phyloP scores from a whole-genome alignment of 345 rosid genomes.

The Boechera stricta region DNA sequence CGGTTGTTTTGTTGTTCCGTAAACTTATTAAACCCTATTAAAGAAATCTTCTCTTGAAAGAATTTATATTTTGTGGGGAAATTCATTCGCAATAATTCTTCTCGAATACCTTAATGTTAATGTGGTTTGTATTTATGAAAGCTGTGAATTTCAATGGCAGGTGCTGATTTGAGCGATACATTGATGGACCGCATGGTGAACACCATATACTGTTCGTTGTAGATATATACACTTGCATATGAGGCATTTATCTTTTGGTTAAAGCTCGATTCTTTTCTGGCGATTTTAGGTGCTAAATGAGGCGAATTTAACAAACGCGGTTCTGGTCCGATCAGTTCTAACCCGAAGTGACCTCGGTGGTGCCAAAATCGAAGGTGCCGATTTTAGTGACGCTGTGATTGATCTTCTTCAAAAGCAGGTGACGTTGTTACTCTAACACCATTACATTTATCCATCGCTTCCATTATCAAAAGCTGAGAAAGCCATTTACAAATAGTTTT shows the following conservation, averaged over 20 bases:
- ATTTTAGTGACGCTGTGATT: constrained; percentile 93
- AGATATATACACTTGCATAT: neutral
- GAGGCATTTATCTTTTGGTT: neutral
- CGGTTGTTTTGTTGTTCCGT: neutral
- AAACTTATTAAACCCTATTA: neutral
- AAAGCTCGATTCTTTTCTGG: neutral
- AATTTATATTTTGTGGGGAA: neutral
- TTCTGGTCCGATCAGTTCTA: constrained; percentile 78
- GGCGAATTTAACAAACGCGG: constrained; percentile 85
- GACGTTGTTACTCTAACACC: neutral
- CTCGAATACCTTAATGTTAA: neutral
- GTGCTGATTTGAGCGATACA: constrained; percentile 97
- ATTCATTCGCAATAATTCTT: neutral
- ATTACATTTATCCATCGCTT: neutral
- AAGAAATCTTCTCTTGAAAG: neutral
- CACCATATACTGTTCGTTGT: neutral
- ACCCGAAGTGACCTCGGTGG: constrained; percentile 96
- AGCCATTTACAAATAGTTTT: neutral
- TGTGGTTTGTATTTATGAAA: constrained; percentile 23
- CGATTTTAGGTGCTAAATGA: constrained; percentile 76
- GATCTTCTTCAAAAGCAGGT: constrained; percentile 95
- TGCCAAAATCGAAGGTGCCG: constrained; percentile 90
- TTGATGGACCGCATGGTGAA: constrained; percentile 98
- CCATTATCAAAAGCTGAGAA: constrained; percentile 8
- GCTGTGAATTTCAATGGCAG: constrained; percentile 47